Evolutionary conservation across 768 basidiomycete species (phyloP), one percentile per base, ranked within the genome.

Genomic region (Sporobolomyces pararoseus): DNA sequence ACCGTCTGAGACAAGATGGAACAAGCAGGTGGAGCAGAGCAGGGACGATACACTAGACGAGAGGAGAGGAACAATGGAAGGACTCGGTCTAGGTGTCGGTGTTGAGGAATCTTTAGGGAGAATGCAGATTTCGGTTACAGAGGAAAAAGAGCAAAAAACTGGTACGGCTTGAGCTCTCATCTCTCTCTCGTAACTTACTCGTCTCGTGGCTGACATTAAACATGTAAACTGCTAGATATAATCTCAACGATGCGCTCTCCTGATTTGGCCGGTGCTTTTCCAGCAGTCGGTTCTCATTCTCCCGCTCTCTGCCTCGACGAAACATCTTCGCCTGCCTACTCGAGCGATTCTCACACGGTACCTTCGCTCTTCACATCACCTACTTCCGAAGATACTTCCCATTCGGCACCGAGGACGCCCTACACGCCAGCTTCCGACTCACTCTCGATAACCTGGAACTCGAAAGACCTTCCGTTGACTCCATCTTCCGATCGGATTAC

Each of bases 341-440:
- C 67, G 4, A 39, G 35, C 29, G 50, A n/a, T 23, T 65, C 68
- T 10, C 46, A 39, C n/a, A 4, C 16, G 14, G 51, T 64, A 0
- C 69, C 63, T 4, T 65, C 69, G 1, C 64, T 70, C 27, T 7
- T 62, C 17, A 66, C 59, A 5, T 65, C 63, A 9, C 68, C 68
- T 14, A 47, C 23, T 53, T 70, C 69, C 19, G 55, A 58, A 3
- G 10, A 17, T 10, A 57, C 44, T 37, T 54, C 44, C 12, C 55
- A 25, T 25, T 57, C 55, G 4, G 35, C 21, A 9, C 55, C 55
- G 35, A 37, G 9, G 14, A 57, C 55, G 10, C 55, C 55, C 10
- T 25, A 10, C 55, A 57, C 35, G 4, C 55, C 34, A 5, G 23
- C 55, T 37, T 29, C 29, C 50, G 49, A 60, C 50, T 14, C 58